Base-by-base conservation (phyloP, 1,284 basidiomycete genomes). In the Fomitopsis pinicola region DNA sequence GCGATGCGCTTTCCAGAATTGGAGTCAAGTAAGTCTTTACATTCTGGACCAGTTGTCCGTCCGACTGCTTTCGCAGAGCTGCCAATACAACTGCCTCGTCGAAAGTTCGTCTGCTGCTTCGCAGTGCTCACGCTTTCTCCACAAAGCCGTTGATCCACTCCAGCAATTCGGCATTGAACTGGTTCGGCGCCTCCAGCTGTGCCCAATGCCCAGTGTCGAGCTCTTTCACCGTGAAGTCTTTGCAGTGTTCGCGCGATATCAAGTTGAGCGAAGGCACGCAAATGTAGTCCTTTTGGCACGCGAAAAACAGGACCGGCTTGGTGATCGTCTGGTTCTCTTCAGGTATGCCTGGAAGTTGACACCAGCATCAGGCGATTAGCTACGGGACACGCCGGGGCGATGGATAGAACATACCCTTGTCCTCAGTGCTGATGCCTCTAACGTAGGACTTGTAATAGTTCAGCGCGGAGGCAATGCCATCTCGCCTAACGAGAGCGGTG, bases 121-220 rank as follows among this genome's bases (percentile, higher is more conserved):
- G 53, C 33, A 9, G 2, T 1, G 17, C 5, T 42, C 19, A 55
- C 22, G 17, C 54, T 5, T 28, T 42, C 22, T 17, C 36, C 17
- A 26, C 26, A 22, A 38, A 28, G 9, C 22, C 28, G 56, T 66
- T 64, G 42, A 68, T 50, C 66, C 68, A 74, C 46, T 61, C 63
- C 28, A 66, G 42, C 19, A 74, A 63, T 40, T 63, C 66, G 50
- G 57, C 60, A 57, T 71, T 73, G 22, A 75, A 53, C 64, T 71
- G 65, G 30, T 72, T 68, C 2, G 69, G 59, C 7, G 60, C 63
- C 44, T 67, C 67, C 26, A 73, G 63, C 62, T 69, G 67, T 8
- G 75, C 65, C 73, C 73, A 76, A 62, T 76, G 75, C 9, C 66
- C 69, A 10, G 73, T 62, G 42, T 72, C 70, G 60, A 69, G 74